Evolutionary conservation across 2,329 filamentous ascomycete genomes (phyloP).

Genomic region (Beauveria pseudobassiana): DNA sequence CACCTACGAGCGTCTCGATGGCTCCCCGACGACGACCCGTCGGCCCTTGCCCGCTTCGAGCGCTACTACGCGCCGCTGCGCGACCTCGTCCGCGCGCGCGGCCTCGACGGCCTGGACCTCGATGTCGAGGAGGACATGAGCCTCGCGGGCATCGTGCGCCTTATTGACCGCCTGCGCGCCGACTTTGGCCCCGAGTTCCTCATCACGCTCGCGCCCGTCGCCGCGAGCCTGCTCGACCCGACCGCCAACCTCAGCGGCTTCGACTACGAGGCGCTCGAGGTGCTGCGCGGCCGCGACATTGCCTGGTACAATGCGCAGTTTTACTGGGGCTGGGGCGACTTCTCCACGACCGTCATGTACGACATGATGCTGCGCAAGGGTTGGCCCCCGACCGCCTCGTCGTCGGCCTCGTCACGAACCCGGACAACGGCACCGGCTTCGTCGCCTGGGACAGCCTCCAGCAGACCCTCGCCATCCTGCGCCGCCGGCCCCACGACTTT

Average conservation of each 20-base stretch:
- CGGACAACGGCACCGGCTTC: conserved; percentile 58
- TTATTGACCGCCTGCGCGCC: conserved; percentile 58
- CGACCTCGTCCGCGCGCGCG: conserved; percentile 52
- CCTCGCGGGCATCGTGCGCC: conserved; percentile 54
- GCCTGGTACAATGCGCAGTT: conserved; percentile 89
- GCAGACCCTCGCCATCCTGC: conserved; percentile 33
- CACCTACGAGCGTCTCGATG: conserved; percentile 54
- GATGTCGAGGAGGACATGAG: conserved; percentile 75
- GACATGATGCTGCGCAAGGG: conserved; percentile 50
- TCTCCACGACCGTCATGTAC: conserved; percentile 39
- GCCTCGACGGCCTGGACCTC: conserved; percentile 64
- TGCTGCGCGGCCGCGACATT: conserved; percentile 56
- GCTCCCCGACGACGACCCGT: conserved; percentile 31
- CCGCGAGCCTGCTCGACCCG: conserved; percentile 55
- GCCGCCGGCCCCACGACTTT: conserved; percentile 55
- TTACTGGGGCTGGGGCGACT: conserved; percentile 79
- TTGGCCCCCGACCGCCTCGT: conserved; percentile 69
- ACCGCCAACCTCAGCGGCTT: conserved; percentile 69
- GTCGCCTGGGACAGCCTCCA: conserved; percentile 41
- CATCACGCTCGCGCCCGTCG: conserved; percentile 76
- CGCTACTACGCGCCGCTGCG: conserved; percentile 63
- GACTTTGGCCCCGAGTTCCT: conserved; percentile 67
- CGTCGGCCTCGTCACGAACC: conserved; percentile 73
- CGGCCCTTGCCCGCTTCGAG: conserved; percentile 51
- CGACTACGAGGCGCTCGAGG: conserved; percentile 68